These are phyloP conservation scores for Scenedesmus sp. DNA, from an alignment of 163 green algal genomes.

Conservation along the genomic window DNA sequence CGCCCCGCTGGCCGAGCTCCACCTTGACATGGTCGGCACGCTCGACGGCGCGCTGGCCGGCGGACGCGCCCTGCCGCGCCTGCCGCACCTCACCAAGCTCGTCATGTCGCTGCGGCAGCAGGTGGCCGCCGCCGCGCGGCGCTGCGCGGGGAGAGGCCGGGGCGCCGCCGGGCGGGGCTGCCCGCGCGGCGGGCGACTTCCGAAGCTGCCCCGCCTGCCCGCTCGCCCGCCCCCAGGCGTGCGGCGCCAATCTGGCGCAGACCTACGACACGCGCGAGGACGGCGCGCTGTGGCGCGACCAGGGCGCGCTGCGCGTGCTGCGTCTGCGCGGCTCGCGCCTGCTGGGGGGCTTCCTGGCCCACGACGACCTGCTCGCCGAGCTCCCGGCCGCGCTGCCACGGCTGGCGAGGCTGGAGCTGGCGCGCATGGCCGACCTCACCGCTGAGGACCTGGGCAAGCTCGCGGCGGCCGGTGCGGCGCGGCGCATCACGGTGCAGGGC, in stretches of 20 bases:
- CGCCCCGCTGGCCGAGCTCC: slow-evolving; percentile 1
- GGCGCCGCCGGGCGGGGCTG: too few species aligned
- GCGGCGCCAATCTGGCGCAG: background rate
- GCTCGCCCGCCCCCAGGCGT: too few species aligned
- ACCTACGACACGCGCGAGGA: slow-evolving; percentile 30
- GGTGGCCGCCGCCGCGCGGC: too few species aligned
- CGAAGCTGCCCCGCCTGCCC: too few species aligned
- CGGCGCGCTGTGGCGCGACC: slow-evolving; percentile 21
- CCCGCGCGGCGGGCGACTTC: too few species aligned
- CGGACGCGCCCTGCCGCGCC: background rate
- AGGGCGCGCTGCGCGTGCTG: background rate
- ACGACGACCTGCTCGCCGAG: slow-evolving; percentile 9
- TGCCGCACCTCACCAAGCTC: slow-evolving; percentile 23
- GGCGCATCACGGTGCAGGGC: background rate
- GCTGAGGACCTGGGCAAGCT: background rate
- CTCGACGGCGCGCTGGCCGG: background rate
- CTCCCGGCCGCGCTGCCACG: background rate
- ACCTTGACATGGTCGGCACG: slow-evolving; percentile 32
- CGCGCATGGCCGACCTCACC: background rate
- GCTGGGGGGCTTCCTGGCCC: slow-evolving; percentile 24
- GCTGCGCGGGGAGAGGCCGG: too few species aligned
- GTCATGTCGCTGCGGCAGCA: slow-evolving; percentile 38
- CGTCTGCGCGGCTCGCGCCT: slow-evolving; percentile 2
- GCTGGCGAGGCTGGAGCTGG: slow-evolving; percentile 22
- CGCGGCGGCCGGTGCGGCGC: background rate